phyloP scores from a whole-genome alignment of 1,139 yeast species.

The Diutina siamensis region DNA sequence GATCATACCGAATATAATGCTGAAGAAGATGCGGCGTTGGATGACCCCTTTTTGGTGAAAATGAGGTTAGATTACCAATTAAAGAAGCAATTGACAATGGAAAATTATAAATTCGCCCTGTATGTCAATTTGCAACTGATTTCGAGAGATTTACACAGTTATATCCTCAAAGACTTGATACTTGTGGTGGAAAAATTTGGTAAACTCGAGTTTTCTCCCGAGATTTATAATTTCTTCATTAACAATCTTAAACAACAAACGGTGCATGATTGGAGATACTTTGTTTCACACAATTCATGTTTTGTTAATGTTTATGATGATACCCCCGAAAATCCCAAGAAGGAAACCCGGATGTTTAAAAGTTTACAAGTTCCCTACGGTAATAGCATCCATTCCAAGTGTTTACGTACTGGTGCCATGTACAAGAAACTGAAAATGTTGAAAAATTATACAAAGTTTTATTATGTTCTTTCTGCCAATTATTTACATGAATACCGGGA shows the following conservation, averaged over 20 bases:
- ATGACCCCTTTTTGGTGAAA: slow-evolving; percentile 30
- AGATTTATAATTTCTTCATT: slow-evolving; percentile 13
- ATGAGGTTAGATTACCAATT: slow-evolving; percentile 30
- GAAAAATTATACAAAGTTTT: slow-evolving; percentile 28
- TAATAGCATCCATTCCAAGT: slow-evolving; percentile 30
- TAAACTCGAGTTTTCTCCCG: slow-evolving; percentile 15
- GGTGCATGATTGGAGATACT: slow-evolving; percentile 28
- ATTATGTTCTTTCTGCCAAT: slow-evolving; percentile 33
- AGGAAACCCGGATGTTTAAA: slow-evolving; percentile 21
- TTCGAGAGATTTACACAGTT: slow-evolving; percentile 28
- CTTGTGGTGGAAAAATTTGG: slow-evolving; percentile 25
- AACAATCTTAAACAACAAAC: slow-evolving; percentile 8
- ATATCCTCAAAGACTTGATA: slow-evolving; percentile 28
- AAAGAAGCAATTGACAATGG: slow-evolving; percentile 31
- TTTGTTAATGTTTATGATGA: slow-evolving; percentile 24
- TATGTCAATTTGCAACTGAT: slow-evolving; percentile 34
- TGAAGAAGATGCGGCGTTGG: slow-evolving; percentile 18
- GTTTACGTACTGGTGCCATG: slow-evolving; percentile 31
- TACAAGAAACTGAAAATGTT: slow-evolving; percentile 32
- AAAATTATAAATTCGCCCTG: slow-evolving; percentile 34
- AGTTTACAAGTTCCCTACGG: slow-evolving; percentile 24
- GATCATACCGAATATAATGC: slow-evolving; percentile 8
- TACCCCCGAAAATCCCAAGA: slow-evolving; percentile 17
- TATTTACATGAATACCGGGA: slow-evolving; percentile 29
- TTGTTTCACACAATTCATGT: slow-evolving; percentile 24